A percentile compares a stretch with the other conserved stretches of the same genome.
phyloP scores from a whole-genome alignment of 2,329 filamentous ascomycete genomes.

The Phaeoacremonium minimum region DNA sequence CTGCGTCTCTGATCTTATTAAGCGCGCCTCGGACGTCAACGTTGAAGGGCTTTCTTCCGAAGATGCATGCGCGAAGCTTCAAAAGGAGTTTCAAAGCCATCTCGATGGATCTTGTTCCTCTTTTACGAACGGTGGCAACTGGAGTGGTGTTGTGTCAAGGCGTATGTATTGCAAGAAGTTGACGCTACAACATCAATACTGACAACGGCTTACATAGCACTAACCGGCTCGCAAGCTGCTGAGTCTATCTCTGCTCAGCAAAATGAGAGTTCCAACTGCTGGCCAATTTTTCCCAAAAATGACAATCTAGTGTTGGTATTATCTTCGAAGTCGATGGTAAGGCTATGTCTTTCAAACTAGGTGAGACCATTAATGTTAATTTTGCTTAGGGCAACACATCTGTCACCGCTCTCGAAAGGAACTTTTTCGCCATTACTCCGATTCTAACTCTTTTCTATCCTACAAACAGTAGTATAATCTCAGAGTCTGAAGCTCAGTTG shows the following conservation, averaged over 20 bases:
- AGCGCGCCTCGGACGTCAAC: slow-evolving; percentile 6
- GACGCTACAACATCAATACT: slow-evolving; percentile 5
- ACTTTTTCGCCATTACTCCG: slow-evolving; percentile 14
- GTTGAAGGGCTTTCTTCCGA: neutral
- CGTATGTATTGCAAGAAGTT: slow-evolving; percentile 4
- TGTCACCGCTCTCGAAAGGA: slow-evolving; percentile 1
- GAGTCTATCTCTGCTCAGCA: slow-evolving; percentile 8
- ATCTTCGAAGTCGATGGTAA: neutral
- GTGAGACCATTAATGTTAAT: neutral
- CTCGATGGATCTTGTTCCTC: neutral
- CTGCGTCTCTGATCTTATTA: slow-evolving; percentile 13
- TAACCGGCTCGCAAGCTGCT: slow-evolving; percentile 9
- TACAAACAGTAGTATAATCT: slow-evolving; percentile 6
- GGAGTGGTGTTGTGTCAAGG: slow-evolving; percentile 5
- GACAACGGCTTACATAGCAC: slow-evolving; percentile 1
- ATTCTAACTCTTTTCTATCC: slow-evolving; percentile 17
- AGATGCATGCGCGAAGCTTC: neutral
- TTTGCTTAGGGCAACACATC: slow-evolving; percentile 8
- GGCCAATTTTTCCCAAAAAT: slow-evolving; percentile 15
- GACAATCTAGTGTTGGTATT: slow-evolving; percentile 13
- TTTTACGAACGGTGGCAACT: slow-evolving; percentile 4
- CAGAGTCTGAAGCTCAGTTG: slow-evolving; percentile 12
- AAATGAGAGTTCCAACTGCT: slow-evolving; percentile 15
- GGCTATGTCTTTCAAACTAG: neutral
- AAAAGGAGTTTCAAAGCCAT: neutral